These are phyloP conservation scores for Rhizophagus sp. DNA, from an alignment of 192 early-diverging fungal species.

Conservation along the genomic window DNA sequence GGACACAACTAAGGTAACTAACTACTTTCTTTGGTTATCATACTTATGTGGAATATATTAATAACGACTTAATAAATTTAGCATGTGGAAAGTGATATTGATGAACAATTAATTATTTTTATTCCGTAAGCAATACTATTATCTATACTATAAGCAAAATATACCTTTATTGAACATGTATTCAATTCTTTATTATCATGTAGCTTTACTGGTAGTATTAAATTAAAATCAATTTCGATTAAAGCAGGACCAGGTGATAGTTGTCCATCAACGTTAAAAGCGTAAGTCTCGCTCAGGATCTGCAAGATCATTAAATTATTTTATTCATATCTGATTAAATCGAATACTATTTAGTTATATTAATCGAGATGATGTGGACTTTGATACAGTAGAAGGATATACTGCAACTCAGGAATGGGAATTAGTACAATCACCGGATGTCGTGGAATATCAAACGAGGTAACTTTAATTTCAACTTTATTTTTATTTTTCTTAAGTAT, in stretches of 20 bases:
- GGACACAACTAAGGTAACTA: conserved; percentile 66
- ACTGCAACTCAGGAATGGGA: conserved; percentile 82
- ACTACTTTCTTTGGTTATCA: not conserved
- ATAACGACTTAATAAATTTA: conserved; percentile 27
- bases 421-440: conserved; percentile 59
- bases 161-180: not conserved
- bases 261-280: conserved; percentile 73
- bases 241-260: conserved; percentile 60
- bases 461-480: conserved; percentile 8
- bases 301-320: not conserved
- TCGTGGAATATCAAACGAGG: conserved; percentile 66
- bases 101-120: conserved; percentile 87
- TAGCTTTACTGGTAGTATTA: conserved; percentile 87
- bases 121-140: conserved; percentile 68
- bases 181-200: not conserved
- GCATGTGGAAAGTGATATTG: conserved; percentile 79
- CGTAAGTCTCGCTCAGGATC: conserved; percentile 49
- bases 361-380: conserved; percentile 91
- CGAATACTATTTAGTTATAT: conserved; percentile 60
- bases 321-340: not conserved
- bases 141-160: not conserved
- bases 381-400: conserved; percentile 73
- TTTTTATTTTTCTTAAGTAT: not conserved
- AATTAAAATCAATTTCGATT: conserved; percentile 87
- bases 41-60: not conserved